Evolutionary conservation across 2,329 filamentous ascomycete species (phyloP).

Genomic region (Cladophialophora exuberans): DNA sequence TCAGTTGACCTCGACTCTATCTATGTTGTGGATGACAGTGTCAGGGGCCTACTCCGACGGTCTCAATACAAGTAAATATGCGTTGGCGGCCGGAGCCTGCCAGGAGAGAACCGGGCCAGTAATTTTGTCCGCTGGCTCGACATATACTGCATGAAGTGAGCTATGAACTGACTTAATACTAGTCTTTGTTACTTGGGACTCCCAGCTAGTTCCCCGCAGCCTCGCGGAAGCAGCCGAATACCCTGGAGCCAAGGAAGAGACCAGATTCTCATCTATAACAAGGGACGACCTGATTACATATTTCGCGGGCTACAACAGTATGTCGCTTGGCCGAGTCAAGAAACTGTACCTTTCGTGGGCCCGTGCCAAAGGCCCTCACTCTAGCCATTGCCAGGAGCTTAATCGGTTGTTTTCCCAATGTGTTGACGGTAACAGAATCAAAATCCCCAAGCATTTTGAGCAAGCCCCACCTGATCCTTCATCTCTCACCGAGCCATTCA

Average conservation of each 20-base stretch:
- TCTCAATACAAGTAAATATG: too few relatives aligned
- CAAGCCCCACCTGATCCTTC: not conserved
- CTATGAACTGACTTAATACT: not conserved
- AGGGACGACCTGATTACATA: slow-evolving; percentile 4
- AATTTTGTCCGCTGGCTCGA: too few relatives aligned
- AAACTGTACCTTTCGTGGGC: slow-evolving; percentile 7
- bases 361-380: not conserved
- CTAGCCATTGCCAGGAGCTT: slow-evolving; percentile 6
- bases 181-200: slow-evolving; percentile 8
- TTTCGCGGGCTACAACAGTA: slow-evolving; percentile 10
- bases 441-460: not conserved
- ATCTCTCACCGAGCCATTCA: not conserved
- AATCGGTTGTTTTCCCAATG: slow-evolving; percentile 9
- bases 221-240: slow-evolving; percentile 3
- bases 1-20: too few relatives aligned
- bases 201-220: not conserved
- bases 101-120: too few relatives aligned
- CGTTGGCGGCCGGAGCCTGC: too few relatives aligned
- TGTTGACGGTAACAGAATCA: slow-evolving; percentile 6
- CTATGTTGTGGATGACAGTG: too few relatives aligned
- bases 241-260: slow-evolving; percentile 4
- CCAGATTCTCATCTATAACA: slow-evolving; percentile 1
- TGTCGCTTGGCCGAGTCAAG: slow-evolving; percentile 8
- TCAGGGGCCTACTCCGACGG: too few relatives aligned
- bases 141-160: too few relatives aligned